Evolutionary conservation across 192 early-diverging fungal genomes (phyloP).

Genomic region (Coemansia sp.): DNA sequence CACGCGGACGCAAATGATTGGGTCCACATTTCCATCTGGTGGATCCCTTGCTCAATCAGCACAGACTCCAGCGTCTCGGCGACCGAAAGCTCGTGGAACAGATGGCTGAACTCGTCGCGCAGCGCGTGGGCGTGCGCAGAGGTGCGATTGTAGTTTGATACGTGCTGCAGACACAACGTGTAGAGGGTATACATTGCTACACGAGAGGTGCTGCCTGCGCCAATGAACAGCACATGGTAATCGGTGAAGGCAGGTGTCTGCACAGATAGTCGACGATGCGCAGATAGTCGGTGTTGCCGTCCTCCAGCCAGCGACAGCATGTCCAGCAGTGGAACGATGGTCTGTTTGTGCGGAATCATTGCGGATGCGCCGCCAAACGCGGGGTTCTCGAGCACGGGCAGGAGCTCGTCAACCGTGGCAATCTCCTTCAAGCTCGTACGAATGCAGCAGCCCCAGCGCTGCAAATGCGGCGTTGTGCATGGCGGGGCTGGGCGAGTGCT

Average conservation of each 20-base stretch:
- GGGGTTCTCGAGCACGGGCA: slow-evolving; percentile 42
- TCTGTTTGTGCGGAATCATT: slow-evolving; percentile 93
- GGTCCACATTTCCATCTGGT: slow-evolving; percentile 90
- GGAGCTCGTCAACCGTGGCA: slow-evolving; percentile 58
- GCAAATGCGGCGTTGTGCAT: slow-evolving; percentile 93
- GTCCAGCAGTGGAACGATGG: slow-evolving; percentile 74
- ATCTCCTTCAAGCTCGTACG: slow-evolving; percentile 77
- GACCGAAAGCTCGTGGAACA: slow-evolving; percentile 52
- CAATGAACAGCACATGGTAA: slow-evolving; percentile 77
- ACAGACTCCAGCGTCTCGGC: slow-evolving; percentile 58
- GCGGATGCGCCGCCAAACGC: slow-evolving; percentile 93
- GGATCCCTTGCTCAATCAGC: slow-evolving; percentile 87
- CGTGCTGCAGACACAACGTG: slow-evolving; percentile 61
- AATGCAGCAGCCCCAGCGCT: slow-evolving; percentile 78
- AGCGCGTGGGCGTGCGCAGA: slow-evolving; percentile 66
- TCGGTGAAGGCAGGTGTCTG: slow-evolving; percentile 5
- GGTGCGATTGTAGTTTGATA: slow-evolving; percentile 88
- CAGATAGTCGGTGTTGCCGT: slow-evolving; percentile 96
- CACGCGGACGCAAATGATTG: slow-evolving; percentile 18
- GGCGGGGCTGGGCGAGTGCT: slow-evolving; percentile 83
- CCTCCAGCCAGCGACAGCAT: slow-evolving; percentile 73
- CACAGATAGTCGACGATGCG: slow-evolving; percentile 75
- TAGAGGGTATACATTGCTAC: slow-evolving; percentile 87
- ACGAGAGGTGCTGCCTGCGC: slow-evolving; percentile 90
- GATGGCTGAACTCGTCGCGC: slow-evolving; percentile 55